Conservation (phyloP, 257 asterid species). For the Ajuga chamaepitys region DNA sequence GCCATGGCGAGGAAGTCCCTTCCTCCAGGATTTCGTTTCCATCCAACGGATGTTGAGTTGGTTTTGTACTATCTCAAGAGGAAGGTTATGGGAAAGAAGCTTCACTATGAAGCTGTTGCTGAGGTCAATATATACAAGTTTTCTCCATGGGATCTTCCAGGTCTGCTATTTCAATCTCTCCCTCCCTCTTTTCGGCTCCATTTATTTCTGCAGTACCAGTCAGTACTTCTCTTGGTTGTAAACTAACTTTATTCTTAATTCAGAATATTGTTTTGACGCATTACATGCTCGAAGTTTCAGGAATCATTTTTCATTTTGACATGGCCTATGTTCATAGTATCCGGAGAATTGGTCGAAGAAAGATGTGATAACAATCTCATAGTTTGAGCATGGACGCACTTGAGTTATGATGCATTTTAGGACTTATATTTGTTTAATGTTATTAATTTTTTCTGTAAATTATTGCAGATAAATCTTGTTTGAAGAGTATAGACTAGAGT, state of each 20-base stretch:
- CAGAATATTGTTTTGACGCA: too few relatives aligned
- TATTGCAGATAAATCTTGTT: constrained; percentile 55
- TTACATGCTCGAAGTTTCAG: too few relatives aligned
- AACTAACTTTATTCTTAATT: too few relatives aligned
- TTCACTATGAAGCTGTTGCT: constrained; percentile 53
- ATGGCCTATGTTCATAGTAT: too few relatives aligned
- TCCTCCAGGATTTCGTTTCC: constrained; percentile 87
- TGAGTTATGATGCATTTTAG: background rate
- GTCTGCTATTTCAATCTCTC: constrained; percentile 21
- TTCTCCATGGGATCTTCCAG: constrained; percentile 95
- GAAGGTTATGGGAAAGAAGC: constrained; percentile 58
- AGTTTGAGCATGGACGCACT: background rate
- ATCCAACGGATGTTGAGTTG: constrained; percentile 82
- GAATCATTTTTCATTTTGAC: too few relatives aligned
- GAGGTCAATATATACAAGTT: constrained; percentile 73
- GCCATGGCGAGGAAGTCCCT: constrained; percentile 39
- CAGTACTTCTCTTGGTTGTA: too few relatives aligned
- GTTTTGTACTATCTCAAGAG: constrained; percentile 74
- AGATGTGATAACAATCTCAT: too few relatives aligned
- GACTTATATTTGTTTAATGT: background rate
- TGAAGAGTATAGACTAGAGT: too few relatives aligned
- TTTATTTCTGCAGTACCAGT: too few relatives aligned
- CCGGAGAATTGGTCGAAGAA: too few relatives aligned
- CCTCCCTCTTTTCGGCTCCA: too few relatives aligned
- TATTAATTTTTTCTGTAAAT: background rate